Evolutionary conservation across 306 rosid species (phyloP).

Genomic region (Fragaria iinumae): DNA sequence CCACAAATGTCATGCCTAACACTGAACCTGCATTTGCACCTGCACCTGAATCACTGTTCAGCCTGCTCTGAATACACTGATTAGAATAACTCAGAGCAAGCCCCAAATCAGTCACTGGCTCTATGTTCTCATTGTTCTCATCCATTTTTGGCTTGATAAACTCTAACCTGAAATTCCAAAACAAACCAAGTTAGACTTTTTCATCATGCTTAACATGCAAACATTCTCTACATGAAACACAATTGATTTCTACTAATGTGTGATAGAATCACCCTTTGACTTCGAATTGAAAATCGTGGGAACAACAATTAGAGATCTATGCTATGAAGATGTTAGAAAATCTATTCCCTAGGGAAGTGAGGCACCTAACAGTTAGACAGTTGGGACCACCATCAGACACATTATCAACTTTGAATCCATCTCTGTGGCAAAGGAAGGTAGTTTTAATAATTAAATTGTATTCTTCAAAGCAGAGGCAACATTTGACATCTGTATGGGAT

Average conservation of each 20-base stretch:
- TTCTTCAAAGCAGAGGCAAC: not conserved
- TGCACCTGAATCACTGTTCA: slow-evolving; percentile 64
- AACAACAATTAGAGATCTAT: not conserved
- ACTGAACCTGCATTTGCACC: slow-evolving; percentile 93
- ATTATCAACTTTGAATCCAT: not conserved
- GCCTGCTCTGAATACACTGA: slow-evolving; percentile 30
- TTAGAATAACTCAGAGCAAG: slow-evolving; percentile 43
- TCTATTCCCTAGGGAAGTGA: not conserved
- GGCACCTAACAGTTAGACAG: slow-evolving; percentile 8
- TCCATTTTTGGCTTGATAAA: slow-evolving; percentile 49
- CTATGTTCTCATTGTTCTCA: slow-evolving; percentile 41
- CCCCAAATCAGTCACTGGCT: slow-evolving; percentile 53
- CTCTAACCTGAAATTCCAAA: slow-evolving; percentile 45
- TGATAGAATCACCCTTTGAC: not conserved
- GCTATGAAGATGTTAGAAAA: not conserved
- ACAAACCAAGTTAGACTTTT: slow-evolving; percentile 25
- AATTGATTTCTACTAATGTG: not conserved
- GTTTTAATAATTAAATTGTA: not conserved
- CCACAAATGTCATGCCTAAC: slow-evolving; percentile 44
- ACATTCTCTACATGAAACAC: not conserved
- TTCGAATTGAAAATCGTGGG: not conserved
- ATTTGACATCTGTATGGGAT: slow-evolving; percentile 7
- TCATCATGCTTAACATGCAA: not conserved
- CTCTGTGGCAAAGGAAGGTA: not conserved
- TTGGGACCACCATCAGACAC: not conserved